These are phyloP conservation scores for Wallacemonas rigidus DNA, from an alignment of 208 protist genomes.

Conservation along the genomic window DNA sequence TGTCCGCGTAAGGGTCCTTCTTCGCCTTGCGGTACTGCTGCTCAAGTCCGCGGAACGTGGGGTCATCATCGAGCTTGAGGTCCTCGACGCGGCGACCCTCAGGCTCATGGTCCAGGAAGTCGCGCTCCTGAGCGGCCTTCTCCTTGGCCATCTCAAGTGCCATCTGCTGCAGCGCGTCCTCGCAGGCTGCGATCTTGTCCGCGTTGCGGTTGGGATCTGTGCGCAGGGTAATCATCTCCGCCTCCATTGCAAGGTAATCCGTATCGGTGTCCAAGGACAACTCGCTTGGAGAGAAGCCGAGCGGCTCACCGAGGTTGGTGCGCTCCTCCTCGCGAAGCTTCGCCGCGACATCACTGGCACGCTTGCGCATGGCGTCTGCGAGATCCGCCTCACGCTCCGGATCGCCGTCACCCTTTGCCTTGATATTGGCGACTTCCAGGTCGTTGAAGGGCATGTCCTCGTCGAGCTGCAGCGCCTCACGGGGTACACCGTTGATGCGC, in stretches of 20 bases:
- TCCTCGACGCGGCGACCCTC: conserved; percentile 54
- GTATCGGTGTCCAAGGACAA: conserved; percentile 57
- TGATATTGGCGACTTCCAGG: conserved; percentile 64
- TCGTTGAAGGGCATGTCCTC: conserved; percentile 74
- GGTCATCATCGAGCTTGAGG: conserved; percentile 61
- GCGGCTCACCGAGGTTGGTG: conserved; percentile 43
- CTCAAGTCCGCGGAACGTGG: conserved; percentile 65
- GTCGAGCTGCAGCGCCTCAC: conserved; percentile 62
- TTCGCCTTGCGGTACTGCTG: conserved; percentile 60
- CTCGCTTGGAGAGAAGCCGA: conserved; percentile 69
- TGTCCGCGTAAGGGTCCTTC: conserved; percentile 62
- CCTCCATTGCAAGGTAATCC: conserved; percentile 57
- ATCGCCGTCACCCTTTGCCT: conserved; percentile 59
- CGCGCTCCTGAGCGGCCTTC: conserved; percentile 54
- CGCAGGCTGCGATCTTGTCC: conserved; percentile 33
- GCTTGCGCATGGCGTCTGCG: conserved; percentile 66
- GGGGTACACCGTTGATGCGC: conserved; percentile 48
- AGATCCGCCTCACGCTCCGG: conserved; percentile 46
- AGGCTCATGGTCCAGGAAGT: conserved; percentile 69
- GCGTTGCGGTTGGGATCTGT: conserved; percentile 50
- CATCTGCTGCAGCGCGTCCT: conserved; percentile 52
- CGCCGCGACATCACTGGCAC: conserved; percentile 55
- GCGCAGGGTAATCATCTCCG: conserved; percentile 44
- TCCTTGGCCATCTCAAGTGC: conserved; percentile 59
- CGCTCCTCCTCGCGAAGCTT: conserved; percentile 72